phyloP scores from a whole-genome alignment of 371 early-diverging fungal species.

The Rhizopus delemar region DNA sequence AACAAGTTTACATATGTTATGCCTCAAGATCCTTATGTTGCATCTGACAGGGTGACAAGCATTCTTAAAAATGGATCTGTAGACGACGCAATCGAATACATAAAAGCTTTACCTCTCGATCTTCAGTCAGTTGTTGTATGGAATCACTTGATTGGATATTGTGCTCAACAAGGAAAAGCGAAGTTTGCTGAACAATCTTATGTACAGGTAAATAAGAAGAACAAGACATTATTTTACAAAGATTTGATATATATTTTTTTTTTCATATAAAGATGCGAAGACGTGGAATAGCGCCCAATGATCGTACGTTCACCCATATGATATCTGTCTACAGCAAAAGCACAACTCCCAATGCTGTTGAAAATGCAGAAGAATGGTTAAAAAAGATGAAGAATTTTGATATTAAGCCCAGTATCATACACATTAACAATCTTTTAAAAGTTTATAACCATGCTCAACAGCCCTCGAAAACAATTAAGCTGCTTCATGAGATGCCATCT shows the following conservation, averaged over 20 bases:
- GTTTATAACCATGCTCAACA: constrained; percentile 23
- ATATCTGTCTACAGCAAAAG: constrained; percentile 23
- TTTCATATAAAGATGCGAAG: constrained; percentile 33
- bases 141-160: constrained; percentile 30
- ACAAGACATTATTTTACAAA: neutral
- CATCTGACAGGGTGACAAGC: constrained; percentile 16
- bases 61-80: constrained; percentile 21
- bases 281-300: constrained; percentile 33
- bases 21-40: constrained; percentile 29
- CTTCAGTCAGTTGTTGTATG: constrained; percentile 30
- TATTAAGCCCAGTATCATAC: constrained; percentile 24
- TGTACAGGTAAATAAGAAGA: constrained; percentile 15
- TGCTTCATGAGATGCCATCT: constrained; percentile 10
- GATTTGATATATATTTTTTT: neutral
- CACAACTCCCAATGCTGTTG: constrained; percentile 26
- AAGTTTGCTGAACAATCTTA: constrained; percentile 25
- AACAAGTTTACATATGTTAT: constrained; percentile 20
- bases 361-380: constrained; percentile 29
- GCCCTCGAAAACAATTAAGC: constrained; percentile 14
- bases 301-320: constrained; percentile 38
- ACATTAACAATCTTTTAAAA: constrained; percentile 32
- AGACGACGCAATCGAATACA: constrained; percentile 24
- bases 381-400: constrained; percentile 23
- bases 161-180: constrained; percentile 24
- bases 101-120: constrained; percentile 20